A percentile compares a stretch with the other conserved stretches of the same genome.
Evolutionary conservation across 805 yeast species (phyloP).

Genomic region (Pichia heedii): DNA sequence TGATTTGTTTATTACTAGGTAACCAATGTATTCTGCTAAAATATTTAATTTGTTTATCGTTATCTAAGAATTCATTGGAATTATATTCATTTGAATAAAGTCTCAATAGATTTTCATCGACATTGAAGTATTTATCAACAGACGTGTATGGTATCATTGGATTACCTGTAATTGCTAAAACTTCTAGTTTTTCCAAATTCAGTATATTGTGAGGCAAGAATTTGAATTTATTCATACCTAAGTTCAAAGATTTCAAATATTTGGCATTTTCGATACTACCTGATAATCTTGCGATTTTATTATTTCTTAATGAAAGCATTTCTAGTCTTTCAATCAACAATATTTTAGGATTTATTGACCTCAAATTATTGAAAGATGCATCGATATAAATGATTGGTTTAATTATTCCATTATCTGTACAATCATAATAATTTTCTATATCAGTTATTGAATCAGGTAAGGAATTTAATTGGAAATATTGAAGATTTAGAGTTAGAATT

Average conservation of each 20-base stretch:
- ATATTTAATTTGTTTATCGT: conserved; percentile 14
- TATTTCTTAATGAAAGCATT: conserved; percentile 44
- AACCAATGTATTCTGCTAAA: conserved; percentile 26
- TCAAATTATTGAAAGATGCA: conserved; percentile 40
- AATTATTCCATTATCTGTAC: conserved; percentile 22
- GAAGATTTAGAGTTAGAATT: conserved; percentile 36
- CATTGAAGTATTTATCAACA: conserved; percentile 9
- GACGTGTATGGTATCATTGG: conserved; percentile 24
- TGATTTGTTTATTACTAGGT: conserved; percentile 16
- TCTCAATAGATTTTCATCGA: conserved; percentile 22
- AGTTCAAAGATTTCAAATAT: conserved; percentile 41
- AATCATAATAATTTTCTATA: conserved; percentile 42
- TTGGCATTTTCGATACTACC: conserved; percentile 35
- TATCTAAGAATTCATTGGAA: neutral
- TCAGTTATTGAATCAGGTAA: conserved; percentile 54
- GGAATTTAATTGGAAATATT: conserved; percentile 36
- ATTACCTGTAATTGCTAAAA: conserved; percentile 42
- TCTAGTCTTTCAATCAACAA: conserved; percentile 42
- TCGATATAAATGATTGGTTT: conserved; percentile 37
- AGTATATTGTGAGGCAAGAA: conserved; percentile 46
- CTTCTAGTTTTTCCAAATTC: conserved; percentile 32
- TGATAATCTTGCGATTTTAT: conserved; percentile 38
- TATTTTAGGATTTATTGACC: conserved; percentile 39
- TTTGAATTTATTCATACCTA: conserved; percentile 42
- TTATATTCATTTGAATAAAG: neutral